These are phyloP conservation scores for Acacia crassicarpa DNA, from an alignment of 306 rosid species.

Conservation along the genomic window DNA sequence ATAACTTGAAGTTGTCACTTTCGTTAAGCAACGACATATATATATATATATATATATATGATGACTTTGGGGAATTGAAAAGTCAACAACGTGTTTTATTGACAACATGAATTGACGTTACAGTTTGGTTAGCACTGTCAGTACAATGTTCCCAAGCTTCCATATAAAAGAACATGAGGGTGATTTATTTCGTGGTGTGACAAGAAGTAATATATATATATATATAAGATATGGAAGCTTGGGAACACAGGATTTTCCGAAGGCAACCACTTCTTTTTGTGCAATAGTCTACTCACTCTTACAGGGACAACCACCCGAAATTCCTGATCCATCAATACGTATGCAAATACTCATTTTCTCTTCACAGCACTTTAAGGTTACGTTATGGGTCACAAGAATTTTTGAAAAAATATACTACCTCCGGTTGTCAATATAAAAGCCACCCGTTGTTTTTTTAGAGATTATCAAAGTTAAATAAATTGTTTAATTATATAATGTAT, in stretches of 20 bases:
- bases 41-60: not conserved
- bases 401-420: too few species aligned
- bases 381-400: too few species aligned
- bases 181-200: not conserved
- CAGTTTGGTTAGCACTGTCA: not conserved
- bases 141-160: conserved; percentile 8
- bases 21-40: not conserved
- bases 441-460: too few species aligned
- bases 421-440: too few species aligned
- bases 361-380: too few species aligned
- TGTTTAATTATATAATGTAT: too few species aligned
- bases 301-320: conserved; percentile 19
- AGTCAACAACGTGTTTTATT: not conserved
- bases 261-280: not conserved
- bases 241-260: conserved; percentile 1
- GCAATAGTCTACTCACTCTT: not conserved
- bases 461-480: too few species aligned
- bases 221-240: too few species aligned
- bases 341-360: not conserved
- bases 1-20: not conserved
- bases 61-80: conserved; percentile 6
- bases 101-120: too few species aligned
- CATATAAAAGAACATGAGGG: conserved; percentile 21
- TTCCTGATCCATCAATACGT: not conserved
- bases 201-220: too few species aligned